Percentiles rank a stretch among this genome's conserved stretches.
Evolutionary conservation across 2,329 filamentous ascomycete species (phyloP).

Genomic region (Ceratocystis alfenasii): DNA sequence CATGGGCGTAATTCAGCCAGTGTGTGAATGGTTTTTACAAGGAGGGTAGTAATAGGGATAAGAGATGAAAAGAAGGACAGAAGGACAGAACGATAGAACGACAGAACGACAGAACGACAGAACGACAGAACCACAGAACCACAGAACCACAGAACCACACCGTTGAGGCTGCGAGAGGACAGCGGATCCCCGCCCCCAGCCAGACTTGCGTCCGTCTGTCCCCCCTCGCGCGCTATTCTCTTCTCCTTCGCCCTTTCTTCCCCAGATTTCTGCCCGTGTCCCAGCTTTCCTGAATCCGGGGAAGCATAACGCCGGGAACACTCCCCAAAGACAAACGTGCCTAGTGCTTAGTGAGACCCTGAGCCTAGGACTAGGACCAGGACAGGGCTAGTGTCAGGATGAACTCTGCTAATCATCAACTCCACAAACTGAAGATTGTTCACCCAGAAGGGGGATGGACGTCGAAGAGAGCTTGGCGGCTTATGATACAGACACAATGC

Average conservation of each 20-base stretch:
- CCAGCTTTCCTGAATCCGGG: constrained; percentile 6
- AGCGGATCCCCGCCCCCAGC: background rate
- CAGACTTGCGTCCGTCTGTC: background rate
- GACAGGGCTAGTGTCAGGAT: background rate
- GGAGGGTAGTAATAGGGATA: background rate
- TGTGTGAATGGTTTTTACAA: background rate
- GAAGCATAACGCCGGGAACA: background rate
- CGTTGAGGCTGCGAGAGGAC: background rate
- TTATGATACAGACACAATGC: background rate
- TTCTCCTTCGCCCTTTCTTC: background rate
- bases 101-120: no score
- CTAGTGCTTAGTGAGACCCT: constrained; percentile 2
- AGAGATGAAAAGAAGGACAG: background rate
- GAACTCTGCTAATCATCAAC: background rate
- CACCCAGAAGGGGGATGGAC: background rate
- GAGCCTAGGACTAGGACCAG: background rate
- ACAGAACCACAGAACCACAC: background rate
- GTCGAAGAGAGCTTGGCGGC: background rate
- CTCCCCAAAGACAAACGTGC: background rate
- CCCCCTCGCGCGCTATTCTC: background rate
- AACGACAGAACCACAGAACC: background rate
- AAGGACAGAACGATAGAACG: background rate
- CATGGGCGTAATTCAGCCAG: background rate
- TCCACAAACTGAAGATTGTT: background rate
- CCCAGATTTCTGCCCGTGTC: background rate